Conservation (phyloP, 1,139 yeast genomes). For the Candida tropicalis region DNA sequence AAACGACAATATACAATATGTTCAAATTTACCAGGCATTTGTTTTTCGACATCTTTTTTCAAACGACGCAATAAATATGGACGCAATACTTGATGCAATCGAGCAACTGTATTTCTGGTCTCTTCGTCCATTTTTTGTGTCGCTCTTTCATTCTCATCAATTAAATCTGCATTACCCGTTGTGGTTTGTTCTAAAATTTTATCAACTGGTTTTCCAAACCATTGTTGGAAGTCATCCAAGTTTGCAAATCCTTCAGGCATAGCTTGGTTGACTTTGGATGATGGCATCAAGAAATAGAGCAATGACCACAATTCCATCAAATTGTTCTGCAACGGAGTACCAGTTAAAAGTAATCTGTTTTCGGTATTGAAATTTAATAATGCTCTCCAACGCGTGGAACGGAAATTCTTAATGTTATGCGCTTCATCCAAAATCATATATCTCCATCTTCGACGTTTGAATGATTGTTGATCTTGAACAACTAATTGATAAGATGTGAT, state of each 20-base stretch:
- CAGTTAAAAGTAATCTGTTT: slow-evolving; percentile 84
- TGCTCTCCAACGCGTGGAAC: slow-evolving; percentile 98
- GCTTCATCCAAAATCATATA: slow-evolving; percentile 98
- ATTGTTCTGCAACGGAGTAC: slow-evolving; percentile 94
- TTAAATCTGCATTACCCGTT: slow-evolving; percentile 53
- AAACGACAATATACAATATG: slow-evolving; percentile 91
- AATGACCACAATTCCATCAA: slow-evolving; percentile 94
- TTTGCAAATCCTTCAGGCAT: slow-evolving; percentile 98
- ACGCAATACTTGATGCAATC: slow-evolving; percentile 89
- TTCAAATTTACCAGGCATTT: slow-evolving; percentile 98
- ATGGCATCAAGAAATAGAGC: slow-evolving; percentile 93
- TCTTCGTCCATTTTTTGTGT: slow-evolving; percentile 56
- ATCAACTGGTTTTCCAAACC: slow-evolving; percentile 98
- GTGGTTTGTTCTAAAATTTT: slow-evolving; percentile 75
- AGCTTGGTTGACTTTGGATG: slow-evolving; percentile 64
- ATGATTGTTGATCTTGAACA: slow-evolving; percentile 93
- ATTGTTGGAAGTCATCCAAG: slow-evolving; percentile 91
- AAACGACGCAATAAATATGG: slow-evolving; percentile 90
- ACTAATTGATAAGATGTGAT: slow-evolving; percentile 96
- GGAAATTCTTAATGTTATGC: slow-evolving; percentile 93
- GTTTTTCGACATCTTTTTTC: slow-evolving; percentile 96
- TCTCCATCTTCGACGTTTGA: slow-evolving; percentile 90
- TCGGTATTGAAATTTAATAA: slow-evolving; percentile 90
- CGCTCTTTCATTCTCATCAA: slow-evolving; percentile 44
- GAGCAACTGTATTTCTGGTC: slow-evolving; percentile 80